Base-by-base conservation (phyloP, 768 basidiomycete genomes). In the Tylopilus cervinicoccineus region DNA sequence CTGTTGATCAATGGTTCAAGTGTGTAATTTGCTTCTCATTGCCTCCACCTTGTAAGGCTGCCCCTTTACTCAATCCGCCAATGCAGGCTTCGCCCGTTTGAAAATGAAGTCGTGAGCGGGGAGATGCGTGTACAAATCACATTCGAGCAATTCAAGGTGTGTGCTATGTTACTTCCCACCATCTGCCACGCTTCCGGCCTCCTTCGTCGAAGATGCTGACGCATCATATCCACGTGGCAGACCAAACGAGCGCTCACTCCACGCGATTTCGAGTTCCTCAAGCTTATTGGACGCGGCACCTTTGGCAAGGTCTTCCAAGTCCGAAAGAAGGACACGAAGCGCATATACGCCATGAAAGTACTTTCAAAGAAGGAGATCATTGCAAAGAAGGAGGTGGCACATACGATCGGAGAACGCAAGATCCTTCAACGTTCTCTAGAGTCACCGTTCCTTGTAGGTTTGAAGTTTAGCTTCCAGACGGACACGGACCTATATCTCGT, bases 301-400 rank as follows among this genome's bases (percentile, higher is more conserved):
- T 99, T 99, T 66, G 96, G 94, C 40, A 89, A 93, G 46, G 96
- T 99, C 17, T 98, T 97, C 77, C 96, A 99, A 69, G 96, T 99
- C 41, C 90, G 96, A 52, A 99, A 99, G 73, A 84, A 77, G 66
- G 94, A 99, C 73, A 99, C 96, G 34, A 89, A 92, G 68, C 89
- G 96, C 38, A 98, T 99, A 71, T 99, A 97, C 73, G 96, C 96
- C 43, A 98, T 99, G 95, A 99, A 99, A 64, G 91, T 98, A 48
- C 78, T 99, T 32, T 94, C 91, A 27, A 99, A 99, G 74, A 94
- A 92, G 76, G 96, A 99, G 70, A 98, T 99, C 59, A 83, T 98
- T 46, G 94, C 91, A 22, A 98, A 97, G 77, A 98, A 98, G 70
- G 96, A 99, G 68, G 93, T 99, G 38, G 95, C 95, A 9, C 96